These are phyloP conservation scores for Fragaria iinumae DNA, from an alignment of 306 rosid genomes.

Conservation along the genomic window DNA sequence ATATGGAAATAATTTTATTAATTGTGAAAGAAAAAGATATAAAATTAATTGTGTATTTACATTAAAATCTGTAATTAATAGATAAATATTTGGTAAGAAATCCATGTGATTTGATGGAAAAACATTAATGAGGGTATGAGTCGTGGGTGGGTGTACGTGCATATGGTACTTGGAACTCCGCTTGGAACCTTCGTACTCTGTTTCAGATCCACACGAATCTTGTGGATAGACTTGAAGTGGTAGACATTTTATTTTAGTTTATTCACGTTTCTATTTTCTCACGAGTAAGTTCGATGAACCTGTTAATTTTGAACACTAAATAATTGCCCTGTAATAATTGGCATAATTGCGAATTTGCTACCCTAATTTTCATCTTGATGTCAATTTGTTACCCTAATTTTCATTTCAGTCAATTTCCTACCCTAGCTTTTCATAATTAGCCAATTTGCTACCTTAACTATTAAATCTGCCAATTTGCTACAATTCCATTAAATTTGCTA, in stretches of 20 bases:
- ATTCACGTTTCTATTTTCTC: background rate
- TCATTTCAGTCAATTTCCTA: too few species aligned
- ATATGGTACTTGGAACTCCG: background rate
- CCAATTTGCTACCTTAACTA: too few species aligned
- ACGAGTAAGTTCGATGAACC: too few species aligned
- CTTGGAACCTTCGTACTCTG: background rate
- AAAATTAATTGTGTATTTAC: background rate
- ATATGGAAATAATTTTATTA: background rate
- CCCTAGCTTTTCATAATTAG: too few species aligned
- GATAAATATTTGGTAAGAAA: background rate
- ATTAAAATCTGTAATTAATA: background rate
- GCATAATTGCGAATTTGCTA: too few species aligned
- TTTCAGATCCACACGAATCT: background rate
- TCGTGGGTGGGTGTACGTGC: constrained; percentile 5
- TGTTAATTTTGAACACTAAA: too few species aligned
- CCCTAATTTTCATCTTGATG: too few species aligned
- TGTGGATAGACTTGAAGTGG: constrained; percentile 1
- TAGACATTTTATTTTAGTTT: background rate
- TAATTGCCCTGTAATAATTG: too few species aligned
- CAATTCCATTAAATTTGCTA: too few species aligned
- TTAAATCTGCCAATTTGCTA: too few species aligned
- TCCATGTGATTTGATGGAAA: constrained; percentile 5
- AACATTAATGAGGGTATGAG: background rate
- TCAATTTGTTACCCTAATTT: too few species aligned
- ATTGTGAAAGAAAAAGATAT: background rate